Base-by-base conservation (phyloP, 2,329 filamentous ascomycete species). In the Aspergillus caelatus region DNA sequence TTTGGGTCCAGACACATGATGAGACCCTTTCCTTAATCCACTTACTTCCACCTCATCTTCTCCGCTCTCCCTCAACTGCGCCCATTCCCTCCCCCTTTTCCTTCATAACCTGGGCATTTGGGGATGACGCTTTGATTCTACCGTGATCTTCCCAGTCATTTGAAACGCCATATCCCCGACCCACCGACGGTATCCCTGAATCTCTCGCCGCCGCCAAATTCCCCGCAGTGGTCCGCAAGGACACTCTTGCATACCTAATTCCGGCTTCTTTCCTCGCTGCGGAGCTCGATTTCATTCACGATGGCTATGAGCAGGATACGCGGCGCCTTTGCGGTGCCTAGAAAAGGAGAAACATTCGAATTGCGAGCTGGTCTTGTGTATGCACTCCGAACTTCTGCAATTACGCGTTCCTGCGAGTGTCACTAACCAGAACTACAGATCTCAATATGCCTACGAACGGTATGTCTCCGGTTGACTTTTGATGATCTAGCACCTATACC, bases 291-390 rank as follows among this genome's bases (percentile, higher is more conserved):
- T 58, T 67, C 55, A 74, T 41, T 65, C 70, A 69, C 62, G 73
- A 97, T 96, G 93, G 94, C 95, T 77, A 94, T 98, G 79, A 98
- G 95, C 83, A 91, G 94, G 80, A 95, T 99, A 79, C 89, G 91
- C 78, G 94, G 91, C 80, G 95, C 94, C 74, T 97, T 99, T 79
- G 90, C 92, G 78, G 90, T 89, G 78, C 95, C 95, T 72, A 89
- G 91, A 75, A 99, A 99, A 84, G 95, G 95, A 79, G 95, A 99
- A 83, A 99, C 95, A 19, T 98, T 97, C 78, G 95, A 99, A 85
- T 83, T 99, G 81, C 91, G 95, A 78, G 93, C 94, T 68, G 95
- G 95, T 45, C 84, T 99, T 78, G 95, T 89, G 82, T 87, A 85
- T 68, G 80, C 58, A 62, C 58, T 56, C 58, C 43, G 54, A 64